Conservation (phyloP, 805 yeast genomes). For the Candida ficus region DNA sequence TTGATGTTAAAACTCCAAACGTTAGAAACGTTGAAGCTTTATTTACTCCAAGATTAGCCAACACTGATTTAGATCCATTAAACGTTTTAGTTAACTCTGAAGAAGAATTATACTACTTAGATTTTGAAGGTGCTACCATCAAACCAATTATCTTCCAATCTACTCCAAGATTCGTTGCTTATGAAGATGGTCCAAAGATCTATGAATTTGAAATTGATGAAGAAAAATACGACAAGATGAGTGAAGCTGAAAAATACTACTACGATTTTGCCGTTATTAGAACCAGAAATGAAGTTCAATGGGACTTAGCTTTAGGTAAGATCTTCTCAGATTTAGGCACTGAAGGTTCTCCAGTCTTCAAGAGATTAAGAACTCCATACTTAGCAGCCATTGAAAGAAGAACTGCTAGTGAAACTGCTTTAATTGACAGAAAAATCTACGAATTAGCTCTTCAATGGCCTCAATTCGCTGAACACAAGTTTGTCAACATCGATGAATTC, state of each 20-base stretch:
- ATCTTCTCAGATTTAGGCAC: slow-evolving; percentile 66
- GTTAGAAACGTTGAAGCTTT: slow-evolving; percentile 61
- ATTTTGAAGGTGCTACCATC: slow-evolving; percentile 75
- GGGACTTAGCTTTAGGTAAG: slow-evolving; percentile 75
- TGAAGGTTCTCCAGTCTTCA: slow-evolving; percentile 76
- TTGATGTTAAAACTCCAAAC: slow-evolving; percentile 43
- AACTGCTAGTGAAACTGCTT: slow-evolving; percentile 50
- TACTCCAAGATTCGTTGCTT: slow-evolving; percentile 79
- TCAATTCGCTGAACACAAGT: slow-evolving; percentile 50
- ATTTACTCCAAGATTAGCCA: slow-evolving; percentile 65
- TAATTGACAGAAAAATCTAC: slow-evolving; percentile 60
- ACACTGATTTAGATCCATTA: slow-evolving; percentile 89
- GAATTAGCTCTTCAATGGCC: slow-evolving; percentile 70
- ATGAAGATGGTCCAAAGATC: slow-evolving; percentile 78
- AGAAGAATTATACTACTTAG: slow-evolving; percentile 51
- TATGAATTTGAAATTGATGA: slow-evolving; percentile 71
- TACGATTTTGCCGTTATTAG: slow-evolving; percentile 82
- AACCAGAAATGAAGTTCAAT: slow-evolving; percentile 85
- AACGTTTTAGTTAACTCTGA: slow-evolving; percentile 56
- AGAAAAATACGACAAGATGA: slow-evolving; percentile 60
- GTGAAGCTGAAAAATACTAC: slow-evolving; percentile 71
- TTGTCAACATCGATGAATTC: slow-evolving; percentile 45
- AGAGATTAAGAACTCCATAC: slow-evolving; percentile 63
- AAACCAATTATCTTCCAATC: slow-evolving; percentile 78
- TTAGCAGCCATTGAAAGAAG: slow-evolving; percentile 55